Conservation (phyloP, 345 rosid genomes). For the Citrus glauca region DNA sequence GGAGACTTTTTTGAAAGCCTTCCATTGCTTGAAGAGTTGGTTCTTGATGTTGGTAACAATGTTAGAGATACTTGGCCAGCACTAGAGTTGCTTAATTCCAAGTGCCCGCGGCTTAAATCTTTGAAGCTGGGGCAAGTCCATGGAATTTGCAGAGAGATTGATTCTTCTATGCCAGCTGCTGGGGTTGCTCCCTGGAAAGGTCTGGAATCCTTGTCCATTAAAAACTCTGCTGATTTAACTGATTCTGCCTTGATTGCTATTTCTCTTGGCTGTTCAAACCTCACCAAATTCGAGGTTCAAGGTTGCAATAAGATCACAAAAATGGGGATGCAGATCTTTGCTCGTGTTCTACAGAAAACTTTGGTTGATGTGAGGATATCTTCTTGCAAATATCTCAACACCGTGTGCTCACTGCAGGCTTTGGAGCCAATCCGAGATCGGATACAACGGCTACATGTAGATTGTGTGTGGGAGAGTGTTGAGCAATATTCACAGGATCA, state of each 20-base stretch:
- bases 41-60: conserved; percentile 58
- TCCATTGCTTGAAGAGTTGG: conserved; percentile 60
- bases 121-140: conserved; percentile 69
- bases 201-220: conserved; percentile 56
- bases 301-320: conserved; percentile 77
- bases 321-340: conserved; percentile 61
- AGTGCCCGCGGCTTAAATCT: conserved; percentile 49
- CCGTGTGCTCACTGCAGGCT: conserved; percentile 48
- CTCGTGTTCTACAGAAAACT: conserved; percentile 40
- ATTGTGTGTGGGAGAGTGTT: conserved; percentile 66
- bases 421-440: conserved; percentile 59
- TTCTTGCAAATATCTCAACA: conserved; percentile 56
- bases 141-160: conserved; percentile 57
- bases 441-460: conserved; percentile 71
- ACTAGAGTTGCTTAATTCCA: conserved; percentile 49
- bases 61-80: conserved; percentile 53
- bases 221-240: conserved; percentile 58
- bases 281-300: conserved; percentile 67
- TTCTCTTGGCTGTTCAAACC: conserved; percentile 61
- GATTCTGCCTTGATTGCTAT: conserved; percentile 79
- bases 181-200: conserved; percentile 72
- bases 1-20: conserved; percentile 40
- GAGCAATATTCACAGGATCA: conserved; percentile 11
- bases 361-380: conserved; percentile 69
- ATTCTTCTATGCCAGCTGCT: conserved; percentile 58